These are phyloP conservation scores for Tylopilus plumbeoviolaceoides DNA, from an alignment of 768 basidiomycete species.

Conservation along the genomic window DNA sequence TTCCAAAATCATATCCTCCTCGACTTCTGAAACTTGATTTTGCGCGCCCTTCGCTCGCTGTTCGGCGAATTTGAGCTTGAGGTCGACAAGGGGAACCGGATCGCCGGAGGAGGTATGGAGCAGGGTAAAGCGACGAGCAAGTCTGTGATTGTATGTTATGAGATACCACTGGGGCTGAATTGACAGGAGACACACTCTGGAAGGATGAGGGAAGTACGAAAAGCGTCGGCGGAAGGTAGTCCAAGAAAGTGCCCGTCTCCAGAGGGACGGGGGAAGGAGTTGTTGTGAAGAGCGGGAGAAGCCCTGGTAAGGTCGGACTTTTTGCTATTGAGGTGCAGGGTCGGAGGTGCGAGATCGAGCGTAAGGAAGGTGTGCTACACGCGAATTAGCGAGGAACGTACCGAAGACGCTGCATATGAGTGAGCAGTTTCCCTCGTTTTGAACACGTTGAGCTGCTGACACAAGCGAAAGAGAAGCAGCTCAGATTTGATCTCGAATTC, in stretches of 20 bases:
- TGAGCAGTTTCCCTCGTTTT: conserved; percentile 48
- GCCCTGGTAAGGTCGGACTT: conserved; percentile 65
- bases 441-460: conserved; percentile 63
- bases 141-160: conserved; percentile 40
- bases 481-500: conserved; percentile 31
- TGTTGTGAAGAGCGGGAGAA: conserved; percentile 36
- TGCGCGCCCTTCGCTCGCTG: conserved; percentile 68
- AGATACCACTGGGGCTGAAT: conserved; percentile 2
- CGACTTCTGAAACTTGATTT: conserved; percentile 72
- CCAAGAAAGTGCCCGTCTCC: conserved; percentile 45
- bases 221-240: conserved; percentile 68
- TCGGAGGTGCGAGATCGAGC: conserved; percentile 21
- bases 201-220: conserved; percentile 82
- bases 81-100: conserved; percentile 59
- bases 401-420: conserved; percentile 78
- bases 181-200: conserved; percentile 61
- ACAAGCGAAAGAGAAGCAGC: conserved; percentile 24
- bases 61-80: conserved; percentile 65
- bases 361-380: conserved; percentile 23
- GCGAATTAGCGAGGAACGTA: conserved; percentile 41
- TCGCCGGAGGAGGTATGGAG: conserved; percentile 66
- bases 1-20: conserved; percentile 81
- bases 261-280: conserved; percentile 28
- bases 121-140: conserved; percentile 78
- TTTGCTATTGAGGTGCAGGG: conserved; percentile 50